Percentiles rank a stretch among this genome's conserved stretches.
Conservation (phyloP, 257 asterid genomes). For the Forsythia suspensa region DNA sequence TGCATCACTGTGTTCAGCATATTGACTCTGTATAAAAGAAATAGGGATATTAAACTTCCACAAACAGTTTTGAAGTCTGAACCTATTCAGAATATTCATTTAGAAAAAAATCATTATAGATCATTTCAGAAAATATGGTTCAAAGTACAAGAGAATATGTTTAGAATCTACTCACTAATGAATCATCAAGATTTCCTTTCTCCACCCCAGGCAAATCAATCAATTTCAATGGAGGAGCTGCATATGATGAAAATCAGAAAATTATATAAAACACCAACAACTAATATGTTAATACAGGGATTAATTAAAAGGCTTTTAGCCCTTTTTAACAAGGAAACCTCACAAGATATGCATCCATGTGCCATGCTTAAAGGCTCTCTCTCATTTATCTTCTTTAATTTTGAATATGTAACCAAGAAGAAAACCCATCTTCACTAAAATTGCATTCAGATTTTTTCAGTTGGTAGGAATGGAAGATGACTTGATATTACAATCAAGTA, state of each 20-base stretch:
- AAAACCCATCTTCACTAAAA: not conserved
- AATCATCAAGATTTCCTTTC: constrained; percentile 84
- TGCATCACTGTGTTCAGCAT: constrained; percentile 89
- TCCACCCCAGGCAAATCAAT: constrained; percentile 98
- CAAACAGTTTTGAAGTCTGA: constrained; percentile 2
- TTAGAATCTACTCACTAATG: constrained; percentile 68
- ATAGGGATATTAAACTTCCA: constrained; percentile 21
- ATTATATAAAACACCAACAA: constrained; percentile 22
- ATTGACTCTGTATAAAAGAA: constrained; percentile 61
- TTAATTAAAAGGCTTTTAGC: not conserved
- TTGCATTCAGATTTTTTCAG: not conserved
- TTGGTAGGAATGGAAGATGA: constrained; percentile 9
- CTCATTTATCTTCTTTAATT: not conserved
- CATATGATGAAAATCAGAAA: constrained; percentile 23
- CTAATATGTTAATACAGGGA: not conserved
- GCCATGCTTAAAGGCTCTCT: not conserved
- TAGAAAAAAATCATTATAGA: not conserved
- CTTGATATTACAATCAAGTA: not conserved
- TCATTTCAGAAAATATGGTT: not conserved
- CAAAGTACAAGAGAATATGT: not conserved
- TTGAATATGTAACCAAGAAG: not conserved
- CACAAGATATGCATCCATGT: not conserved
- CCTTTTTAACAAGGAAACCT: not conserved
- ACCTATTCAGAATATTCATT: not conserved
- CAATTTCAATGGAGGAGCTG: constrained; percentile 94